phyloP scores from a whole-genome alignment of 1,284 basidiomycete species.

The Tilletia walkeri region DNA sequence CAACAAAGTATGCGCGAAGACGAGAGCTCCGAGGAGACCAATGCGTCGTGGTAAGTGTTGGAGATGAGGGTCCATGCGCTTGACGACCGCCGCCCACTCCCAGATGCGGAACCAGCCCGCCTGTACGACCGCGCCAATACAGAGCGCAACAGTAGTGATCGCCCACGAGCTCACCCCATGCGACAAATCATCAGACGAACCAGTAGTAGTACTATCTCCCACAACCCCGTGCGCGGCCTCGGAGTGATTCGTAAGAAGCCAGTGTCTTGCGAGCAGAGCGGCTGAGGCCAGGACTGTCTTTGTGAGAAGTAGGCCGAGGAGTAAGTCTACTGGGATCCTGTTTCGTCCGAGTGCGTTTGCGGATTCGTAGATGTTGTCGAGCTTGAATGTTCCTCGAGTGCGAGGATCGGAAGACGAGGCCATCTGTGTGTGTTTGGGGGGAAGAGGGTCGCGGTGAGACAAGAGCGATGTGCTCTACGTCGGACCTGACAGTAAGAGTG shows the following conservation, averaged over 20 bases:
- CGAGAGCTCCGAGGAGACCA: conserved; percentile 33
- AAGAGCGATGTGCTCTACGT: too few relatives aligned
- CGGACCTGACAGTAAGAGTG: neutral
- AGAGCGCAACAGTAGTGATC: conserved; percentile 38
- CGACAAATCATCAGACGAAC: neutral
- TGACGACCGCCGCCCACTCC: conserved; percentile 42
- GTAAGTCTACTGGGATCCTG: conserved; percentile 48
- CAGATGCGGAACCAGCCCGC: conserved; percentile 43
- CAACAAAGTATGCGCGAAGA: conserved; percentile 40
- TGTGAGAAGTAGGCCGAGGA: conserved; percentile 49
- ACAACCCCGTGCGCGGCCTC: conserved; percentile 26
- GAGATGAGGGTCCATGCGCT: conserved; percentile 28
- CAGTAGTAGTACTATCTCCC: neutral
- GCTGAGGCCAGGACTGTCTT: conserved; percentile 52
- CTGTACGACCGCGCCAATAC: conserved; percentile 42
- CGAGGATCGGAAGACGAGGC: conserved; percentile 24
- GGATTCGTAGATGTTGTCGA: conserved; percentile 19
- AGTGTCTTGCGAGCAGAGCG: conserved; percentile 47
- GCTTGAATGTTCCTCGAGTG: conserved; percentile 27
- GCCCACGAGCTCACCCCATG: conserved; percentile 41
- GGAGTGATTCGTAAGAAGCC: conserved; percentile 42
- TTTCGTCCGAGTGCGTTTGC: conserved; percentile 12
- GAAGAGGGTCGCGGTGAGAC: too few relatives aligned
- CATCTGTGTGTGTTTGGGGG: neutral
- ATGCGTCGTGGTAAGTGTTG: conserved; percentile 33